phyloP scores from a whole-genome alignment of 2,329 filamentous ascomycete genomes.

The Microascus cirrosus region DNA sequence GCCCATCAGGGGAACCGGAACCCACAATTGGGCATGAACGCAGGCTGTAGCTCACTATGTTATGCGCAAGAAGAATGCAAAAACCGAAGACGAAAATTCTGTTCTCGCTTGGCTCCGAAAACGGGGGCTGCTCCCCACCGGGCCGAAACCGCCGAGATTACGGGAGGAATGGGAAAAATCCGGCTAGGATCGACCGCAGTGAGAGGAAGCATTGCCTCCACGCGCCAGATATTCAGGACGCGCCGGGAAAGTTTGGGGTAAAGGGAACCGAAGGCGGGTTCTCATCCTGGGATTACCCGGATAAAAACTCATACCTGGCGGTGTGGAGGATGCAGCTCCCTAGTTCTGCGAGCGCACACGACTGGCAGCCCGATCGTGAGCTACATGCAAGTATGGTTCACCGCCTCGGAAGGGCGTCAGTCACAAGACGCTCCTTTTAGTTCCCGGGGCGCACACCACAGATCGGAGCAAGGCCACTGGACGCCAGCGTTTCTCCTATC shows the following conservation, averaged over 20 bases:
- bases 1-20: background rate
- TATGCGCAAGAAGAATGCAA: background rate
- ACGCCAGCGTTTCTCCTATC: background rate
- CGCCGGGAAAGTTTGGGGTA: too few species aligned
- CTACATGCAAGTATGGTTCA: background rate
- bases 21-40: conserved; percentile 1
- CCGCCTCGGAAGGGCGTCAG: background rate
- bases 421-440: background rate
- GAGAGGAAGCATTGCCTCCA: too few species aligned
- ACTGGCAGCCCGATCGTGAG: background rate
- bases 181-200: background rate
- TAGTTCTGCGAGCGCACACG: background rate
- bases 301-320: too few species aligned
- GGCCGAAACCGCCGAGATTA: background rate
- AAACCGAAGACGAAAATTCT: background rate
- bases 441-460: background rate
- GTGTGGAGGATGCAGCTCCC: too few species aligned
- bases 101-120: background rate
- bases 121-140: background rate
- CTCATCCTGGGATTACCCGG: too few species aligned
- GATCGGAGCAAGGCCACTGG: background rate
- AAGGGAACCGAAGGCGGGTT: too few species aligned
- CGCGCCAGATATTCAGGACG: too few species aligned
- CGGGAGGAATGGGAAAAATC: background rate
- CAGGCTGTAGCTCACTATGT: background rate